Evolutionary conservation across 352 stramenopile genomes (phyloP).

Genomic region (Pseudoperonospora humuli): DNA sequence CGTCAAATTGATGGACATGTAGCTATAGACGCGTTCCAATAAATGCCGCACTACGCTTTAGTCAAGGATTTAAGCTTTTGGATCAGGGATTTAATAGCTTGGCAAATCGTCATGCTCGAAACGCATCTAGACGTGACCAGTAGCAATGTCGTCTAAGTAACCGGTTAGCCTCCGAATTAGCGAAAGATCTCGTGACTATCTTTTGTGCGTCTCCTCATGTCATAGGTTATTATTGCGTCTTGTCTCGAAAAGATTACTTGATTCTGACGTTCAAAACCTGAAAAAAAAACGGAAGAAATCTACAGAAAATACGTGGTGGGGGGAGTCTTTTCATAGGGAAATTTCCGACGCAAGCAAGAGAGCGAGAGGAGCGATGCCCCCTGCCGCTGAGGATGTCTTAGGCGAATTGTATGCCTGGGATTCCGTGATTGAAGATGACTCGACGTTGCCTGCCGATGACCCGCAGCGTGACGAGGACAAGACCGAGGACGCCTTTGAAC

Average conservation of each 20-base stretch:
- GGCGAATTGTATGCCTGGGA: constrained; percentile 66
- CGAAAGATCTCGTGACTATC: too few relatives aligned
- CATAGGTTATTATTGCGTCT: too few relatives aligned
- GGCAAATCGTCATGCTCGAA: too few relatives aligned
- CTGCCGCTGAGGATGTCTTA: constrained; percentile 34
- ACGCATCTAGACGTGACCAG: too few relatives aligned
- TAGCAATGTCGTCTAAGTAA: too few relatives aligned
- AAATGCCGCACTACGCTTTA: too few relatives aligned
- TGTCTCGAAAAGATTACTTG: constrained; percentile 3
- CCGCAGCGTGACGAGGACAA: constrained; percentile 62
- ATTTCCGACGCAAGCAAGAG: constrained; percentile 8
- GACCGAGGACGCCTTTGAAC: constrained; percentile 62
- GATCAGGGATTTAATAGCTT: too few relatives aligned
- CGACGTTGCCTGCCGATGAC: constrained; percentile 30
- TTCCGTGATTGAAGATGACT: constrained; percentile 55
- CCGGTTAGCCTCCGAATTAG: too few relatives aligned
- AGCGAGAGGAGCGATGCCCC: constrained; percentile 2
- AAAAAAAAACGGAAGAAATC: constrained; percentile 9
- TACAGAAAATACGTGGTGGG: constrained; percentile 20
- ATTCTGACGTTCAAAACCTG: constrained; percentile 3
- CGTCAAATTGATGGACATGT: too few relatives aligned
- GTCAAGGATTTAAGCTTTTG: too few relatives aligned
- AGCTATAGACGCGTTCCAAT: too few relatives aligned
- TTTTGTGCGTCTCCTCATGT: too few relatives aligned
- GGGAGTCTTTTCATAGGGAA: constrained; percentile 11